Evolutionary conservation across 2,329 filamentous ascomycete species (phyloP), one percentile per base, ranked within the genome.

Genomic region (Alternaria sp.): DNA sequence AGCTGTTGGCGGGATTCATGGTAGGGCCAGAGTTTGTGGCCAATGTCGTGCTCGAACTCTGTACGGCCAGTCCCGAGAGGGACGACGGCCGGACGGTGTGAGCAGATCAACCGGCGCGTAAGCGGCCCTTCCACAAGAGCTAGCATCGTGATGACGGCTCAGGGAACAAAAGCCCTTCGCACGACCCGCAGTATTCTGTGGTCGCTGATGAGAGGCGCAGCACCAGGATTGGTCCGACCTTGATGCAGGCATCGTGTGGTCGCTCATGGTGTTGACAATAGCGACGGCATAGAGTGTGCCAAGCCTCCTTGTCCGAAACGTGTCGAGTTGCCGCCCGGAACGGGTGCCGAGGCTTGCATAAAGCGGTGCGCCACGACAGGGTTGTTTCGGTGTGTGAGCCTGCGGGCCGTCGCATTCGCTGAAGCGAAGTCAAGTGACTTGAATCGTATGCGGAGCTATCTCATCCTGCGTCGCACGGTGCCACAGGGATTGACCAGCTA

Each of bases 371-470:
- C 69, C 69, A 66, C 70, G 72, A 68, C 76, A 74, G 67, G 75
- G 73, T 67, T 75, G 60, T 67, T 66, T 52, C 64, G 65, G 72
- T 75, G 74, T 77, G 76, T 73, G 73, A 72, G 69, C 66, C 66
- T 67, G 71, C 73, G 77, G 76, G 72, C 76, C 73, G 74, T 76
- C 69, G 76, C 75, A 79, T 79, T 78, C 75, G 77, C 76, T 76
- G 79, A 77, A 75, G 77, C 76, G 77, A 81, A 73, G 85, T 89
- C 87, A 89, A 88, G 86, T 89, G 87, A 89, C 82, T 80, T 80
- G 78, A 83, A 83, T 75, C 73, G 76, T 78, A 88, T 88, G 87
- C 87, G 86, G 84, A 69, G 72, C 65, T 73, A 68, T 73, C 77
- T 73, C 73, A 77, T 69, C 68, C 70, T 64, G 70, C 67, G 73